Base-by-base conservation (phyloP, 2,329 filamentous ascomycete species). In the Colletotrichum coccodes region DNA sequence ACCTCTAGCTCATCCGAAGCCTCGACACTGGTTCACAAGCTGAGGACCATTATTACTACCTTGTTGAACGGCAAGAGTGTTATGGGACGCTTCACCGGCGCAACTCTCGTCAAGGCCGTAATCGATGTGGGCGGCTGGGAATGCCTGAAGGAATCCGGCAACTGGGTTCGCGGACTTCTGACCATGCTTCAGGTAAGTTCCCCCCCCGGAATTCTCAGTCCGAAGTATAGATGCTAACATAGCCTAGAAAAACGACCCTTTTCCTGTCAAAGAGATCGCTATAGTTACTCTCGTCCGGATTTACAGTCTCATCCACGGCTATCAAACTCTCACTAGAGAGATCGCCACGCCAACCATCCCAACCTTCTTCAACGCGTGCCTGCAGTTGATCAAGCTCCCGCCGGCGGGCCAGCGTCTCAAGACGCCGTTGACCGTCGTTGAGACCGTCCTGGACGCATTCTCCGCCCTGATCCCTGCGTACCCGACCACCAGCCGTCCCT, bases 61-160 rank as follows among this genome's bases (percentile, higher is more conserved):
- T 84, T 98, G 16, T 83, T 98, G 38, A 92, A 93, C 76, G 94
- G 95, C 64, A 91, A 91, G 67, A 93, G 83, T 54, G 78, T 89
- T 3, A 89, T 94, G 73, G 93, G 91, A 49, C 89, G 94, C 74
- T 97, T 95, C 82, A 87, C 91, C 21, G 94, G 91, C 7, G 89
- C 93, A 49, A 90, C 92, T 18, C 81, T 98, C 56, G 88, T 94
- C 79, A 98, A 98, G 81, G 89, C 92, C 4, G 84, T 91, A 5
- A 84, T 97, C 49, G 95, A 98, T 74, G 89, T 92, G 46, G 94
- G 94, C 28, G 94, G 94, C 52, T 94, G 92, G 90, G 94, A 97
- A 76, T 89, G 92, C 66, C 84, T 98, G 68, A 90, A 91, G 71
- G 90, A 89, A 60, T 89, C 89, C 38, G 90, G 91, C 74, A 85